phyloP scores from a whole-genome alignment of 1,139 yeast species.

The Meyerozyma carpophila region DNA sequence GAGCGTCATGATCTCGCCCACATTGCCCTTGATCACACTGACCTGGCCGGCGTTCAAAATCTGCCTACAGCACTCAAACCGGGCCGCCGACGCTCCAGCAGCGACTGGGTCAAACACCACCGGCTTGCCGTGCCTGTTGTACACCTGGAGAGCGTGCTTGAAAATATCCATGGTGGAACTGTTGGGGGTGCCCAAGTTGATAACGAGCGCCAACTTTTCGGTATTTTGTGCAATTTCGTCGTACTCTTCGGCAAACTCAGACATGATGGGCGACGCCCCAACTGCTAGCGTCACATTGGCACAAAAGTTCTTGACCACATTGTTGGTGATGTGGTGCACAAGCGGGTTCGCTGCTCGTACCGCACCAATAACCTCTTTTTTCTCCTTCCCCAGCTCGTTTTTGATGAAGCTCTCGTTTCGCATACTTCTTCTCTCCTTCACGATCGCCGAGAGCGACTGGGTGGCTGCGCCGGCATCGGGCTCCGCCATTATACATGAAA shows the following conservation, averaged over 20 bases:
- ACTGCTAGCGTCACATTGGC: slow-evolving; percentile 86
- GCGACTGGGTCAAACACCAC: slow-evolving; percentile 90
- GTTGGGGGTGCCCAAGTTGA: slow-evolving; percentile 76
- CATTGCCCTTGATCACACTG: slow-evolving; percentile 79
- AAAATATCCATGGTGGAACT: slow-evolving; percentile 39
- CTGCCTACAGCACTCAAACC: slow-evolving; percentile 44
- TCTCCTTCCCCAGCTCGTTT: too few species aligned
- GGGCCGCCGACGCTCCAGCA: slow-evolving; percentile 69
- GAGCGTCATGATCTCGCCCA: slow-evolving; percentile 65
- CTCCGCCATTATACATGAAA: slow-evolving; percentile 78
- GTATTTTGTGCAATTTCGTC: slow-evolving; percentile 52
- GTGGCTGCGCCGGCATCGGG: slow-evolving; percentile 55
- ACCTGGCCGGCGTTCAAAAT: slow-evolving; percentile 56
- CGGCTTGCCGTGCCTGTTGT: slow-evolving; percentile 54
- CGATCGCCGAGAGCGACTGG: slow-evolving; percentile 16
- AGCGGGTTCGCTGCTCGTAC: slow-evolving; percentile 40
- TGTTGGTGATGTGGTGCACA: slow-evolving; percentile 84
- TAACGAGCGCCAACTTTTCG: slow-evolving; percentile 52
- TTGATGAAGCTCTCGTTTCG: too few species aligned
- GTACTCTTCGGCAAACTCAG: slow-evolving; percentile 69
- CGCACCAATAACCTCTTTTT: not conserved
- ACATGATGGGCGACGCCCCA: slow-evolving; percentile 90
- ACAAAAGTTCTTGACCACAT: slow-evolving; percentile 82
- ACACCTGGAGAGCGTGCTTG: slow-evolving; percentile 49
- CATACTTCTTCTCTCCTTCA: not conserved